These are phyloP conservation scores for Apiospora arundinis DNA, from an alignment of 2,329 filamentous ascomycete species.

Conservation along the genomic window DNA sequence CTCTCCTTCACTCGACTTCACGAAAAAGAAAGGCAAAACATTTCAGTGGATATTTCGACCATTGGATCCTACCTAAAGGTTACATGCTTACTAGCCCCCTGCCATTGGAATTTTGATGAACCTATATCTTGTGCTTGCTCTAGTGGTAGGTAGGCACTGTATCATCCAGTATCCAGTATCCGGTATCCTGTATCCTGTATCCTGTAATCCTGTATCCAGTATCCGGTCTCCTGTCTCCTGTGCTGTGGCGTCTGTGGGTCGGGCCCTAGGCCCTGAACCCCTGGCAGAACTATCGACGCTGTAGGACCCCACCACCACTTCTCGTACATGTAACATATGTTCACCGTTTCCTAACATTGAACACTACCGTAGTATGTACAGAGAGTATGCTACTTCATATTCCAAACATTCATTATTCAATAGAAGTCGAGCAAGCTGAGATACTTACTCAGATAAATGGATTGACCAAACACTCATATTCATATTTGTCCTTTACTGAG, in stretches of 20 bases:
- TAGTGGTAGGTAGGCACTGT: too few species aligned
- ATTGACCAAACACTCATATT: neutral
- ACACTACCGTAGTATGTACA: too few species aligned
- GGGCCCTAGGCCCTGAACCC: neutral
- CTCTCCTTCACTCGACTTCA: neutral
- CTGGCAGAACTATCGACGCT: neutral
- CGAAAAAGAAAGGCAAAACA: constrained; percentile 6
- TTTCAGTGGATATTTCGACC: neutral
- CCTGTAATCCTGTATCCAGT: neutral
- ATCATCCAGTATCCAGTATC: neutral
- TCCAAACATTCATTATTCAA: neutral
- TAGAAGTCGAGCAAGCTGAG: neutral
- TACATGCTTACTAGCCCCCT: neutral
- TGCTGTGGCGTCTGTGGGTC: neutral
- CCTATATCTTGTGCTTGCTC: neutral
- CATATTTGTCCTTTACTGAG: neutral
- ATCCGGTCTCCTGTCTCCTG: neutral
- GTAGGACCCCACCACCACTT: neutral
- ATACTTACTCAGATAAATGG: neutral
- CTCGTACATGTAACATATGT: neutral
- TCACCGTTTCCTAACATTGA: neutral
- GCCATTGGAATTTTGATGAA: neutral
- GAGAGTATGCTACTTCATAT: too few species aligned
- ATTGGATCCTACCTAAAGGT: too few species aligned
- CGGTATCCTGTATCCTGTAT: neutral